Evolutionary conservation across 148 eudicot species (phyloP).

Genomic region (Persicaria tinctoria): DNA sequence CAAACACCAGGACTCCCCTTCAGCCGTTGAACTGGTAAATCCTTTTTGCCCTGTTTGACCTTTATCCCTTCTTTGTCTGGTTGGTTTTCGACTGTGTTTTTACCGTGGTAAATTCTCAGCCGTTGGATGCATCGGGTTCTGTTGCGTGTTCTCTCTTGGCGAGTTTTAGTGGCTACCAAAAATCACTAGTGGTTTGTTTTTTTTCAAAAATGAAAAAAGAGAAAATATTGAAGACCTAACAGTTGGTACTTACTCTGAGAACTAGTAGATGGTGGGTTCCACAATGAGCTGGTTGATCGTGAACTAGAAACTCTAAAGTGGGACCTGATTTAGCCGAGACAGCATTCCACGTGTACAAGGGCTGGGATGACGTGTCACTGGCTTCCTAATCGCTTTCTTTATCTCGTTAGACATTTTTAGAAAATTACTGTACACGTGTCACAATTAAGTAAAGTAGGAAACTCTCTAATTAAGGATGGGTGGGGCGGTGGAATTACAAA

Average conservation of each 20-base stretch:
- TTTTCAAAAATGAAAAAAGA: neutral
- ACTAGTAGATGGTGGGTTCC: slow-evolving; percentile 26
- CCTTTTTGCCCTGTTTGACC: neutral
- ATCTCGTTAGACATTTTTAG: too few relatives aligned
- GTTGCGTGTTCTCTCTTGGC: neutral
- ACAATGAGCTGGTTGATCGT: slow-evolving; percentile 24
- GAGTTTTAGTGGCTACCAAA: neutral
- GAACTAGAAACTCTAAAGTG: slow-evolving; percentile 1
- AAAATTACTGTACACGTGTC: neutral
- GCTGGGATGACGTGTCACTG: neutral
- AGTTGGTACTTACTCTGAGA: slow-evolving; percentile 14
- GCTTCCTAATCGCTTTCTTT: neutral
- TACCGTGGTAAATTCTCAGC: slow-evolving; percentile 5
- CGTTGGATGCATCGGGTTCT: slow-evolving; percentile 7
- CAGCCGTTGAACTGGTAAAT: slow-evolving; percentile 37
- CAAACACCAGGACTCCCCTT: slow-evolving; percentile 22
- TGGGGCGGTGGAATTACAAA: too few relatives aligned
- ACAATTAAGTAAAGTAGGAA: neutral
- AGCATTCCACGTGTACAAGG: slow-evolving; percentile 7
- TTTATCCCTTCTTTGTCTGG: neutral
- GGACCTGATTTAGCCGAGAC: slow-evolving; percentile 2
- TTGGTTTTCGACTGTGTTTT: neutral
- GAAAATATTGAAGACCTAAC: slow-evolving; percentile 10
- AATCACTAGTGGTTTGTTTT: neutral
- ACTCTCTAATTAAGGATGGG: too few relatives aligned